Evolutionary conservation across 352 stramenopile species (phyloP), one percentile per base, ranked within the genome.

Genomic region (Pythium pectinolyticum): DNA sequence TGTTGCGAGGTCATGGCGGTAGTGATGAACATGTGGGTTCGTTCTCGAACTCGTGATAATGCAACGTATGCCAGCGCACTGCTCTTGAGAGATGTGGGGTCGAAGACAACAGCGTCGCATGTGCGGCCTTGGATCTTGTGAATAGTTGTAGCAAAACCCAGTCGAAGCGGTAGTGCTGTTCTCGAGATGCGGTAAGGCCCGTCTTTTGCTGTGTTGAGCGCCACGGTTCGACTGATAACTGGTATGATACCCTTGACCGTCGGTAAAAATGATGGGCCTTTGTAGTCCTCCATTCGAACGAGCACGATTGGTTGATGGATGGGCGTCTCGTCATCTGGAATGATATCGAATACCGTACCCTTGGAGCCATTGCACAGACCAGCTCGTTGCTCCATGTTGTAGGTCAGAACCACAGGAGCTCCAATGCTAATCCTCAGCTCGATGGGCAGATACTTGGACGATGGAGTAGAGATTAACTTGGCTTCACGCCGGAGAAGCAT

Each of bases 41-140:
- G 32, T 11, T 31, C 2, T 14, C 57, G 57, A 2, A 51, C 57
- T 27, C 57, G 31, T 7, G 46, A 63, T 3, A 66, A 39, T 0
- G 58, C 58, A 24, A 58, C 58, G 20, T 66, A 66, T n/a, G 48
- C 58, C 1, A 53, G 22, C 3, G 58, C 48, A 8, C 34, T 35
- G 15, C n/a, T 34, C 22, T 41, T 25, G 25, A 66, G 25, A 1
- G 10, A 14, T 24, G 3, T 17, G 10, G 47, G 58, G 41, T 66
- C 59, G 28, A 66, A 24, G 1, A 58, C 25, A 10, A 66, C 48
- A 0, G 2, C 28, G 14, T 46, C 49, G 17, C 58, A 59, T 0
- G 58, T 58, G 32, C 46, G 34, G 4, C 58, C 48, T 53, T 59
- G 47, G 24, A 57, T 59, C 19, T 66, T 66, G 48, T 66, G 58